These are phyloP conservation scores for Suillus variegatus DNA, from an alignment of 768 basidiomycete genomes.

Conservation along the genomic window DNA sequence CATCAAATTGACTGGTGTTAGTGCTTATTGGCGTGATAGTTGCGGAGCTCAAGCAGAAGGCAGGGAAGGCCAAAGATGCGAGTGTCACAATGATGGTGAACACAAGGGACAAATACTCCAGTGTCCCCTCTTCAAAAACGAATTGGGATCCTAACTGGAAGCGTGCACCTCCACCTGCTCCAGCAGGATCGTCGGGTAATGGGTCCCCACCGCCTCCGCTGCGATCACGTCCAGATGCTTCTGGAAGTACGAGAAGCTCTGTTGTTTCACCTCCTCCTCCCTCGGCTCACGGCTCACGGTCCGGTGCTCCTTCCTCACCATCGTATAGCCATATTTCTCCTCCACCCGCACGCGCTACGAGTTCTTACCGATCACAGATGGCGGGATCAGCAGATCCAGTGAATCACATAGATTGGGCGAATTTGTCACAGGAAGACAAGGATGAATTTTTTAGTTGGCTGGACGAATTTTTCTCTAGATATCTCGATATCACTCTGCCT, in stretches of 20 bases:
- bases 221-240: slow-evolving; percentile 24
- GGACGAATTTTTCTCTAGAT: slow-evolving; percentile 74
- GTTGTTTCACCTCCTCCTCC: slow-evolving; percentile 21
- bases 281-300: slow-evolving; percentile 15
- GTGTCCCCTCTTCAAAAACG: slow-evolving; percentile 58
- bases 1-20: slow-evolving; percentile 1
- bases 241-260: slow-evolving; percentile 14
- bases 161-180: slow-evolving; percentile 42
- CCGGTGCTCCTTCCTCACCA: slow-evolving; percentile 16
- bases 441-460: slow-evolving; percentile 75
- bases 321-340: slow-evolving; percentile 21
- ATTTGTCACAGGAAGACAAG: slow-evolving; percentile 68
- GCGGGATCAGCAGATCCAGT: slow-evolving; percentile 4
- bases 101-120: slow-evolving; percentile 57
- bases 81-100: slow-evolving; percentile 51
- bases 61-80: slow-evolving; percentile 59
- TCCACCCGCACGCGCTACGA: slow-evolving; percentile 29
- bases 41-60: slow-evolving; percentile 67
- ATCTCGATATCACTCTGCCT: slow-evolving; percentile 31
- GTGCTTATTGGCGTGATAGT: slow-evolving; percentile 36
- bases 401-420: slow-evolving; percentile 62
- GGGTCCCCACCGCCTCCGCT: slow-evolving; percentile 34
- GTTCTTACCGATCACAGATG: slow-evolving; percentile 22
- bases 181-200: slow-evolving; percentile 14
- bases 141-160: slow-evolving; percentile 64